Evolutionary conservation across 225 moss, liverwort and hornwort genomes (phyloP).

Genomic region (Marchantia polymorpha): DNA sequence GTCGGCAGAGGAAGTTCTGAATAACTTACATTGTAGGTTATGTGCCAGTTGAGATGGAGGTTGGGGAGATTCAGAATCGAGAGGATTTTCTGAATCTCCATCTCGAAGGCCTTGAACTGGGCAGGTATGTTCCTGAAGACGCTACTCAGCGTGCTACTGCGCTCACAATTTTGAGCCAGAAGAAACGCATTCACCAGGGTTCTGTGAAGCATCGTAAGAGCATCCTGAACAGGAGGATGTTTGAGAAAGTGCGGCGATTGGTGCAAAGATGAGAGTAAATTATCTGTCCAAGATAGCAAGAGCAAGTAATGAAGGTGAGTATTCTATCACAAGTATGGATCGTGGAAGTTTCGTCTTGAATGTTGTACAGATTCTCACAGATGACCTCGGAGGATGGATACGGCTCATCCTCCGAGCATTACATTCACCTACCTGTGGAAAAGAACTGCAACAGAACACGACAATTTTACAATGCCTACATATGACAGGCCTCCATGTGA

Average conservation of each 20-base stretch:
- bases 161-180: constrained; percentile 40
- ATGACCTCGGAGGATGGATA: neutral
- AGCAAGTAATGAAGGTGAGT: neutral
- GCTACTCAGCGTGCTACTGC: constrained; percentile 28
- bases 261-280: constrained; percentile 29
- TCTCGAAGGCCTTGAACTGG: constrained; percentile 42
- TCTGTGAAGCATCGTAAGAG: constrained; percentile 35
- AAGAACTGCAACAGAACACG: neutral
- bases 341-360: neutral
- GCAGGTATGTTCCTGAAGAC: constrained; percentile 34
- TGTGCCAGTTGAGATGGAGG: constrained; percentile 34
- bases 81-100: constrained; percentile 39
- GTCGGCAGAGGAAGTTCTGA: neutral
- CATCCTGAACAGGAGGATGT: constrained; percentile 34
- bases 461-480: neutral
- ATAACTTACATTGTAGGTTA: constrained; percentile 30
- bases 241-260: constrained; percentile 21
- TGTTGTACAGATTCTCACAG: neutral
- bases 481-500: neutral
- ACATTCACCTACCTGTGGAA: neutral
- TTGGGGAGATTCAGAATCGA: constrained; percentile 41
- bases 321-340: neutral
- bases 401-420: neutral
- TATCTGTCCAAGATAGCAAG: constrained; percentile 25
- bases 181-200: constrained; percentile 36